These are phyloP conservation scores for Chaetoscypha palmicola DNA, from an alignment of 2,329 filamentous ascomycete genomes.

Conservation along the genomic window DNA sequence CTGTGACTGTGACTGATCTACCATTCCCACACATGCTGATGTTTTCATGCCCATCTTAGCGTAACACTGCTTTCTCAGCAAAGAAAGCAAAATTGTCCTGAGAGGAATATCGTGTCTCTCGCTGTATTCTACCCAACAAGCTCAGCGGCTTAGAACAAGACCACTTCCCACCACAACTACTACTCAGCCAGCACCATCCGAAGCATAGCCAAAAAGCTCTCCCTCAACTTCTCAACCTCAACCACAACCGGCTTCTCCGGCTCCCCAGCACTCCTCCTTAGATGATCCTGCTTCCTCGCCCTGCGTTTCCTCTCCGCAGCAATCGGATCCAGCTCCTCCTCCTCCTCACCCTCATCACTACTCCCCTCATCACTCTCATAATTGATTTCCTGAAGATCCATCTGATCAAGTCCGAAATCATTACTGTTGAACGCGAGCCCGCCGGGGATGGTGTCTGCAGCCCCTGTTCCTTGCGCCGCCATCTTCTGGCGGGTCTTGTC, in stretches of 20 bases:
- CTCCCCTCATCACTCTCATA: conserved; percentile 66
- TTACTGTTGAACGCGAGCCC: conserved; percentile 61
- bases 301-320: conserved; percentile 75
- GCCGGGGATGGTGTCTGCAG: conserved; percentile 41
- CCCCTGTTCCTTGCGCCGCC: conserved; percentile 68
- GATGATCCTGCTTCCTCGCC: conserved; percentile 68
- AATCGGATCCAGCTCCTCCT: conserved; percentile 81
- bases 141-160: too few species aligned
- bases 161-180: conserved; percentile 3
- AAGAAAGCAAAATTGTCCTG: too few species aligned
- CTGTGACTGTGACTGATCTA: too few species aligned
- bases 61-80: too few species aligned
- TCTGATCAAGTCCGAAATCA: conserved; percentile 85
- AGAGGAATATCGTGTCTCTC: too few species aligned
- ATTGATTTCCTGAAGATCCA: conserved; percentile 79
- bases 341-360: conserved; percentile 56
- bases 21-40: too few species aligned
- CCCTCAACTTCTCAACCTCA: conserved; percentile 73
- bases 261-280: conserved; percentile 76
- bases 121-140: too few species aligned
- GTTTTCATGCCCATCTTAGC: too few species aligned
- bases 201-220: conserved; percentile 76
- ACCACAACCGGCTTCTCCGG: conserved; percentile 71
- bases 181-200: conserved; percentile 73
- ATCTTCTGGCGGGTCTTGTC: conserved; percentile 99